Base-by-base conservation (phyloP, 2,329 filamentous ascomycete species). In the Venturia effusa region DNA sequence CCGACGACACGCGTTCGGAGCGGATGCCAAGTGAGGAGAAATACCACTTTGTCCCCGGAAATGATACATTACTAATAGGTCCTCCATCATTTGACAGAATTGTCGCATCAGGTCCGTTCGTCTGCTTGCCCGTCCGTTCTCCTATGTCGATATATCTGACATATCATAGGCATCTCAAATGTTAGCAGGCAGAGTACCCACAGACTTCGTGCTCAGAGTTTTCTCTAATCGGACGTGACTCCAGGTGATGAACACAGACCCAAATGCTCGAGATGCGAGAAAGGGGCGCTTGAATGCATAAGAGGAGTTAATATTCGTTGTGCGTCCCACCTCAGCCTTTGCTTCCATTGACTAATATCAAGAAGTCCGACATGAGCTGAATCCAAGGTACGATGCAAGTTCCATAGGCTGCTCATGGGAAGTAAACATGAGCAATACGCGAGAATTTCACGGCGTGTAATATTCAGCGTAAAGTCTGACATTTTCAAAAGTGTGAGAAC, bases 401-500 rank as follows among this genome's bases (percentile, higher is more conserved):
- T 39, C 15, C 37, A 15, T 39, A 39, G 3, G n/a, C 22, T 27
- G 22, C 11, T 4, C 45, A 39, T 27, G 22, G n/a, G 22, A 17
- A 48, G 17, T 2, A 15, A 51, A 4, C 24, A 27, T 51, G 45
- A 51, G 22, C 10, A 51, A 13, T 5, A 22, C n/a, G 10, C 22
- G 37, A 39, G 37, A 8, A 11, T 39, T 15, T 39, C 8, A 4
- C 10, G 10, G 37, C 37, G 4, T 11, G 15, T 10, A 11, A 39
- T 39, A 11, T 39, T 39, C 37, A 39, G 37, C 37, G 8, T 39
- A 39, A 5, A 15, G 10, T 51, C 45, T 51, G n/a, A 57, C 15
- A n/a, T n/a, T 3, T 57, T 11, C 6, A 55, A 13, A 57, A 68
- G 67, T 54, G 68, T 71, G 13, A 67, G 67, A 27, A 70, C 69